Base-by-base conservation (phyloP, 75 land plant genomes). In the Pinus tabuliformis region DNA sequence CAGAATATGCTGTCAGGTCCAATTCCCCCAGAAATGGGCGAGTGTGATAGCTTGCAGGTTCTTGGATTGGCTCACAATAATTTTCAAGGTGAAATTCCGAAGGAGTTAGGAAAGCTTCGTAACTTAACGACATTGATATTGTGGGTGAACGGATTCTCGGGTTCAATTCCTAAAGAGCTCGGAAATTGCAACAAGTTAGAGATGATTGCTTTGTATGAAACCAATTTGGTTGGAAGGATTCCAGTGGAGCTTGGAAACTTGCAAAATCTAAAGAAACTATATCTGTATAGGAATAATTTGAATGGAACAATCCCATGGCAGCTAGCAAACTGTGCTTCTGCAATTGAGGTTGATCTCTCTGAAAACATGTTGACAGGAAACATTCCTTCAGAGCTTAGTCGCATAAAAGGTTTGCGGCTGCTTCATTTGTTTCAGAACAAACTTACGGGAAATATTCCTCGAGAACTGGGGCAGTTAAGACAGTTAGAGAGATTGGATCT, bases 41-140 rank as follows among this genome's bases (percentile, higher is more conserved):
- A 79, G 9, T 92, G 95, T 68, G 57, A 78, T 63, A 85, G 73
- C 77, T 74, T 94, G 73, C 28, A 75, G 73, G 9, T 78, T 12
- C 83, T 95, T 33, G 91, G 94, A 65, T 82, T 93, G 56, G 93
- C 88, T 17, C 85, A 88, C 59, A 95, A 93, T 70, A 36, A 83
- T 3, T 49, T 95, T 22, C 56, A 75, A 58, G 94, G 98, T 14
- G 59, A 72, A 20, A 70, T 95, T 42, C 98, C 98, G 1, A 73
- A 74, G 57, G 85, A 84, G 28, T 56, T 95, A 18, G 97, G 98
- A 21, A 81, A 45, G 79, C 84, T 95, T 60, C 36, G n/a, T 73
- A 84, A 82, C 73, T 81, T 95, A 75, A 79, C 58, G 14, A 80
- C 73, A 21, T 57, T 95, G 22, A 68, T 88, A 57, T 73, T 92